Base-by-base conservation (phyloP, 331 rosid genomes). In the Phaseolus coccineus region DNA sequence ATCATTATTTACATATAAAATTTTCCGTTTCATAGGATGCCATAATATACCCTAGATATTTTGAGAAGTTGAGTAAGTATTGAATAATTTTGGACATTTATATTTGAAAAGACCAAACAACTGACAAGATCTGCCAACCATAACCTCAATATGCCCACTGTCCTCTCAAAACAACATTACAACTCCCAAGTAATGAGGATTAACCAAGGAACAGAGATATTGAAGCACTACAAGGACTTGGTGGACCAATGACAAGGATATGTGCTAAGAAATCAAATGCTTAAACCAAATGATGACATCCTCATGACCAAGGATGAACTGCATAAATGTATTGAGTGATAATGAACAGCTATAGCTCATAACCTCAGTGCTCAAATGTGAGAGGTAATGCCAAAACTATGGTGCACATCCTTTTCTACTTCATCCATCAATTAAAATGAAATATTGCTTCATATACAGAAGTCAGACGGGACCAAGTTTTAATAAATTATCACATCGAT, bases 141-240 rank as follows among this genome's bases (percentile, higher is more conserved):
- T 74, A 78, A 79, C 56, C 53, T 52, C 77, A 31, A 28, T 79
- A 27, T 8, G 64, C 73, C 47, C 24, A 51, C 19, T 25, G 10
- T 31, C 78, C 76, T 44, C 51, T 52, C 58, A 15, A 78, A 50
- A 78, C 9, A 28, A 74, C 37, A 22, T 74, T 55, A 11, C 42
- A 44, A n/a, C 46, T 31, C 53, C 30, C 62, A 24, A 40, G 11
- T 8, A 37, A 37, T 37, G 8, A 35, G 6, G 40, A 37, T 37
- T 6, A 37, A 37, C 8, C 42, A 6, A 37, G 42, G 7, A 35
- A 35, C 40, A 35, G 40, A 35, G 8, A 37, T 8, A 37, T 6
- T 6, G 42, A 37, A 37, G 42, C 42, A 37, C 42, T 6, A 37
- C 42, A 37, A 37, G 42, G 42, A 37, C 2, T 37, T 37, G 42